Evolutionary conservation across 495 filamentous ascomycete genomes (phyloP).

Genomic region (Penicillium angulare): DNA sequence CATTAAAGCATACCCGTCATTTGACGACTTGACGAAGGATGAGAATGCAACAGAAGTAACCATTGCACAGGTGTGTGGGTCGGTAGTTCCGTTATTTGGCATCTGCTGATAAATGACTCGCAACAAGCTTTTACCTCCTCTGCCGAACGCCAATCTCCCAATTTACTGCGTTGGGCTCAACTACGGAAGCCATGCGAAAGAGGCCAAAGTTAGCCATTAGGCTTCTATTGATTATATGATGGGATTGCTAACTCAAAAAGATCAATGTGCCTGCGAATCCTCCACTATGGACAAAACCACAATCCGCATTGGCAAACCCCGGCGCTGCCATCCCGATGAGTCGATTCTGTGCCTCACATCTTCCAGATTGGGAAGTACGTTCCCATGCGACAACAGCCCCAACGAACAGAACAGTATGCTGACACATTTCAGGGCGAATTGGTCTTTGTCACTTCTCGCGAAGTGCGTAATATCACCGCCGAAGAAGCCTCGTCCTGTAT

Average conservation of each 20-base stretch:
- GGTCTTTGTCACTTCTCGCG: slow-evolving; percentile 35
- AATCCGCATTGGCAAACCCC: slow-evolving; percentile 33
- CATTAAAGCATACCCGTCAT: neutral
- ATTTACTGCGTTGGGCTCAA: slow-evolving; percentile 46
- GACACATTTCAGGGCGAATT: slow-evolving; percentile 31
- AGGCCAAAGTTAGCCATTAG: slow-evolving; percentile 28
- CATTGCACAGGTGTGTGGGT: neutral
- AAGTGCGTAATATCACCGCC: slow-evolving; percentile 31
- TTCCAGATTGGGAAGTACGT: slow-evolving; percentile 32
- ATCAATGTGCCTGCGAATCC: slow-evolving; percentile 34
- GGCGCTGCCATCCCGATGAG: slow-evolving; percentile 33
- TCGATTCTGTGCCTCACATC: slow-evolving; percentile 36
- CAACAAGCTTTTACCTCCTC: slow-evolving; percentile 18
- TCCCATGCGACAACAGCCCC: too few relatives aligned
- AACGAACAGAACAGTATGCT: too few relatives aligned
- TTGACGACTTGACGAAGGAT: neutral
- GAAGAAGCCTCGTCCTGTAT: slow-evolving; percentile 34
- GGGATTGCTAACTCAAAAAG: slow-evolving; percentile 13
- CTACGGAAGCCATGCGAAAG: slow-evolving; percentile 40
- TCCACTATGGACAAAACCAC: slow-evolving; percentile 43
- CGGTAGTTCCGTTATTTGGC: neutral
- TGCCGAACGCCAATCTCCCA: slow-evolving; percentile 11
- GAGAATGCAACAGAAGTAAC: neutral
- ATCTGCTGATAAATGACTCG: neutral
- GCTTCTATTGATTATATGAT: neutral